A percentile compares a stretch with the other conserved stretches of the same genome.
Conservation (phyloP, 108 stramenopile genomes). For the Ochromonas danica region DNA sequence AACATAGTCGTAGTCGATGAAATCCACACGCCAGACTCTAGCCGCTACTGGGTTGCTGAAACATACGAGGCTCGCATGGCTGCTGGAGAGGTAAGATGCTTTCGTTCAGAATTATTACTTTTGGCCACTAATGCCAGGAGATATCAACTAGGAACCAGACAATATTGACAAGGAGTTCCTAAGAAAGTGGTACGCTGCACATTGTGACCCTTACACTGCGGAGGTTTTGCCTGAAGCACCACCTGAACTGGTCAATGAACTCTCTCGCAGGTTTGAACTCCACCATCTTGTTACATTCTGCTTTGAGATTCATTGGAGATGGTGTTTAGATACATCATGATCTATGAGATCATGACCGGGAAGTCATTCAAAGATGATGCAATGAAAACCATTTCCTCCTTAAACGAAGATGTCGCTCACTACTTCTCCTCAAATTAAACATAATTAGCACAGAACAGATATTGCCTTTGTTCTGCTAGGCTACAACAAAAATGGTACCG, state of each 20-base stretch:
- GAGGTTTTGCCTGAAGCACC: conserved; percentile 87
- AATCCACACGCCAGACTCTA: conserved; percentile 96
- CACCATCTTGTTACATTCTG: neutral
- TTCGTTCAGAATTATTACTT: too few species aligned
- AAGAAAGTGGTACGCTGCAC: conserved; percentile 86
- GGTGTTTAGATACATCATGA: neutral
- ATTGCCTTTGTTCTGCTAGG: too few species aligned
- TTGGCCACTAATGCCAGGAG: too few species aligned
- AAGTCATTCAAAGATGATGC: neutral
- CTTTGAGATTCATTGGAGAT: neutral
- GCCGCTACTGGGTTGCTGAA: conserved; percentile 88
- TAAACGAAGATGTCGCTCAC: too few species aligned
- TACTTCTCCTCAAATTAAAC: too few species aligned
- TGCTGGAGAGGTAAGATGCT: conserved; percentile 49
- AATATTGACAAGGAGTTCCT: conserved; percentile 99
- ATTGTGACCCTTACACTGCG: conserved; percentile 94
- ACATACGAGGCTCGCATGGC: conserved; percentile 77
- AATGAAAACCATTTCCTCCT: too few species aligned
- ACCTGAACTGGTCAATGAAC: conserved; percentile 82
- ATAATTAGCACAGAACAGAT: too few species aligned
- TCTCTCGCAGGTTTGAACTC: conserved; percentile 77
- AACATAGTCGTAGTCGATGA: conserved; percentile 91
- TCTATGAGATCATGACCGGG: neutral
- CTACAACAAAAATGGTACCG: too few species aligned
- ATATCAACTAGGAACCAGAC: conserved; percentile 92